Percentiles rank a stretch among this genome's conserved stretches.
Conservation (phyloP, 371 early-diverging fungal genomes). For the Rhizopus sp. region DNA sequence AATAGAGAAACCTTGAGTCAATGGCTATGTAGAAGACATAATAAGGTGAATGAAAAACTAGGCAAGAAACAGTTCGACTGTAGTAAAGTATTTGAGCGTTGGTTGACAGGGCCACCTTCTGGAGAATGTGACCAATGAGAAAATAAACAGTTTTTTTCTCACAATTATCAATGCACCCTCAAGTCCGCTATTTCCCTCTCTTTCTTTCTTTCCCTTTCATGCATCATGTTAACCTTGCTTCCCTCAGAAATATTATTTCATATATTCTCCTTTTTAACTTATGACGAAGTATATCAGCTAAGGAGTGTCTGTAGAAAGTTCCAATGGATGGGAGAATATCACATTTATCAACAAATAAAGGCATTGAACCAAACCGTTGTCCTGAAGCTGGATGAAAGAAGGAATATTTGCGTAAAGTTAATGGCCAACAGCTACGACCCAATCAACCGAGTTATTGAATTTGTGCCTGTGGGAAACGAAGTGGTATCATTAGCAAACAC, state of each 20-base stretch:
- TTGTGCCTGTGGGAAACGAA: conserved; percentile 17
- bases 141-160: conserved; percentile 12
- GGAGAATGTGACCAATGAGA: conserved; percentile 68
- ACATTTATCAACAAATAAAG: conserved; percentile 36
- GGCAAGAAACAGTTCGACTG: conserved; percentile 96
- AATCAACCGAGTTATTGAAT: conserved; percentile 42
- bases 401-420: conserved; percentile 20
- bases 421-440: conserved; percentile 30
- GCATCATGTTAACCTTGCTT: conserved; percentile 3
- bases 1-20: conserved; percentile 70
- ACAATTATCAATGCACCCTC: conserved; percentile 5
- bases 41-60: conserved; percentile 93
- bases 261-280: conserved; percentile 35
- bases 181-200: background rate
- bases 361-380: conserved; percentile 17
- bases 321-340: conserved; percentile 29
- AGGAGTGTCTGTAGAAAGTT: conserved; percentile 32
- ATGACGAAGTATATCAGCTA: conserved; percentile 36
- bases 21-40: conserved; percentile 97
- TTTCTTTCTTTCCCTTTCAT: conserved; percentile 10
- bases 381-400: conserved; percentile 33
- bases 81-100: conserved; percentile 87
- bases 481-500: conserved; percentile 11
- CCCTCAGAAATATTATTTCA: conserved; percentile 38
- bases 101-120: conserved; percentile 85